These are phyloP conservation scores for Trichomonas tenax DNA, from an alignment of 208 protist species.

Conservation along the genomic window DNA sequence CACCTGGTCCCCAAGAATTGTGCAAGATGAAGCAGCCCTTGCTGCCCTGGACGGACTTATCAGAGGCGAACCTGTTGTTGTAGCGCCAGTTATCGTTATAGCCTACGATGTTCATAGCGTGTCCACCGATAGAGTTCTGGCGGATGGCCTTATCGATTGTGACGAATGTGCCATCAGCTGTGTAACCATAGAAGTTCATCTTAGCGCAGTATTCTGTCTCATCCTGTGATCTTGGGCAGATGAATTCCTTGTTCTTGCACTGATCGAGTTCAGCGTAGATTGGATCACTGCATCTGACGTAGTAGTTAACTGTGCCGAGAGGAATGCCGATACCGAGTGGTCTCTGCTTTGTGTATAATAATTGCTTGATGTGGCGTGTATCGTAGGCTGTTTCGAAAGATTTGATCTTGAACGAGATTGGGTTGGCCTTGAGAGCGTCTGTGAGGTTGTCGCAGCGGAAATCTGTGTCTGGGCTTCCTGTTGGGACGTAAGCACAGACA, in stretches of 20 bases:
- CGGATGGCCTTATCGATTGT: background rate
- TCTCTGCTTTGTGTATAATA: background rate
- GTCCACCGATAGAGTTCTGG: background rate
- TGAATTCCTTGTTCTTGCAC: background rate
- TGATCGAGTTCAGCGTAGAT: background rate
- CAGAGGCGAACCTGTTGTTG: background rate
- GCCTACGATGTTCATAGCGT: background rate
- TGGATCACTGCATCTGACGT: background rate
- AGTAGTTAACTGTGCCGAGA: background rate
- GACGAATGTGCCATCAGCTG: background rate
- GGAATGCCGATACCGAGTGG: background rate
- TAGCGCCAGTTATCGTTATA: background rate
- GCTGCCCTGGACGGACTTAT: too few species aligned
- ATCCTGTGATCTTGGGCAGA: background rate
- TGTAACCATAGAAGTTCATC: background rate
- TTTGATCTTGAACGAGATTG: background rate
- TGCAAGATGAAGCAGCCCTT: conserved; percentile 3
- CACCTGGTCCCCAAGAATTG: background rate
- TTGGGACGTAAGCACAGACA: background rate
- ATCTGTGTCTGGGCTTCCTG: background rate
- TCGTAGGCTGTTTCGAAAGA: background rate
- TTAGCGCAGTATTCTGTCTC: background rate
- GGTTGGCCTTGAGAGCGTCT: background rate
- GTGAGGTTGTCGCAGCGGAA: background rate
- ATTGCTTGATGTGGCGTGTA: background rate